Evolutionary conservation across 805 yeast species (phyloP), one percentile per base, ranked within the genome.

Genomic region (Kockiozyma suomiensis): DNA sequence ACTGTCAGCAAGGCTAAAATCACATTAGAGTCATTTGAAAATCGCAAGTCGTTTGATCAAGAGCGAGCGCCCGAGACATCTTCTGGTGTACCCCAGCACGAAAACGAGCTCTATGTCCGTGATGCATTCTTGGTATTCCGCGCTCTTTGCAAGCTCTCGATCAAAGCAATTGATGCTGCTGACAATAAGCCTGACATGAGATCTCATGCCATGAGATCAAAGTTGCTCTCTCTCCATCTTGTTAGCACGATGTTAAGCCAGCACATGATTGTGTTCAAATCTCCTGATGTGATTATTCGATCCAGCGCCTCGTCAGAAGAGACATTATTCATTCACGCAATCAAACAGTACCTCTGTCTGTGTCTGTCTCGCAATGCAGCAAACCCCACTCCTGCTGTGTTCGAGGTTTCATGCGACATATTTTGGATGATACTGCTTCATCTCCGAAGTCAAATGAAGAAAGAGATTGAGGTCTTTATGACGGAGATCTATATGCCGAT

Each of bases 401-500:
- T 88, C 73, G 97, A 93, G 70, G 83, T 93, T 8, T 85, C 96
- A 3, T 80, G 93, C 42, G 98, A 94, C 74, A 92, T 96, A 17
- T 91, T 91, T 76, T 94, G 97, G 97, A 77, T 93, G 43, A 78
- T 94, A 67, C 79, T 93, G 42, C 83, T 91, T 25, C 88, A 90
- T 68, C 77, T 96, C 68, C 84, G 99, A 70, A 81, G 87, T 13
- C 94, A 88, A 67, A 91, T 94, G 78, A 93, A 92, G 74, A 82
- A 87, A 66, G 99, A 94, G 72, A 89, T 94, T 47, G 97, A 97
- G 0, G 97, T 96, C 0, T 89, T 96, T 70, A 83, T 92, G 76
- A 87, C 86, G 47, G 98, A 94, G 70, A 90, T 93, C 54, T 94
- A 94, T 73, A 88, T 94, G 75, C 97, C 98, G 2, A 90, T 96